Conservation (phyloP, 1,139 yeast genomes). For the Ashbya aceris region DNA sequence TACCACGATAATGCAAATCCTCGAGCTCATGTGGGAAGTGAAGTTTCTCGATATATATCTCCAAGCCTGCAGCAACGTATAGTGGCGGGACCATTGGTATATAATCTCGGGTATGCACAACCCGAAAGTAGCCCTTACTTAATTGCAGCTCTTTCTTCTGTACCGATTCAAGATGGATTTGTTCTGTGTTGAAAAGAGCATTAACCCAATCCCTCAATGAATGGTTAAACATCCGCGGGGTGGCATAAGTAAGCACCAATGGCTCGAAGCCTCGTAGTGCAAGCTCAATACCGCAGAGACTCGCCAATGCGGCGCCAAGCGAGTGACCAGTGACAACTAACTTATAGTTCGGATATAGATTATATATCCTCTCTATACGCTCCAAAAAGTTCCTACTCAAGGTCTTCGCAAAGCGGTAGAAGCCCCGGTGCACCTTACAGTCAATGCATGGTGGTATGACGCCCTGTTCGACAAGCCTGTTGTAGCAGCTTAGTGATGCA, state of each 20-base stretch:
- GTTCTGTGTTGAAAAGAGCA: slow-evolving; percentile 35
- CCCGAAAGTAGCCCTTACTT: slow-evolving; percentile 36
- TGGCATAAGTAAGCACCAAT: slow-evolving; percentile 47
- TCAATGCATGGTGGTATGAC: slow-evolving; percentile 32
- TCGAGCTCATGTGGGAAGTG: slow-evolving; percentile 39
- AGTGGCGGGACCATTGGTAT: slow-evolving; percentile 54
- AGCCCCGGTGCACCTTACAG: slow-evolving; percentile 56
- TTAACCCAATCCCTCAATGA: slow-evolving; percentile 45
- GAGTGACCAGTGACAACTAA: slow-evolving; percentile 60
- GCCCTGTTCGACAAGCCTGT: slow-evolving; percentile 19
- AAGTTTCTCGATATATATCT: slow-evolving; percentile 38
- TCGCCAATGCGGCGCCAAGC: slow-evolving; percentile 61
- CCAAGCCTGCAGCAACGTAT: slow-evolving; percentile 41
- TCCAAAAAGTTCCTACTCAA: slow-evolving; percentile 33
- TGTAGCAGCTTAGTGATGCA: slow-evolving; percentile 18
- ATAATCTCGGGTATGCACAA: slow-evolving; percentile 47
- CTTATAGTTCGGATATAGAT: slow-evolving; percentile 38
- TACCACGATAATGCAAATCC: slow-evolving; percentile 32
- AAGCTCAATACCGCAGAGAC: slow-evolving; percentile 51
- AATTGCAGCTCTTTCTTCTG: slow-evolving; percentile 13
- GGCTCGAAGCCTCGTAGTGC: slow-evolving; percentile 43
- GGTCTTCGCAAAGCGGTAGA: slow-evolving; percentile 36
- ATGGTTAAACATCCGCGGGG: slow-evolving; percentile 53
- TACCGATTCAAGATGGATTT: slow-evolving; percentile 18
- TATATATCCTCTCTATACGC: slow-evolving; percentile 31